Conservation (phyloP, 345 rosid species). For the Pugionium dolabratum region DNA sequence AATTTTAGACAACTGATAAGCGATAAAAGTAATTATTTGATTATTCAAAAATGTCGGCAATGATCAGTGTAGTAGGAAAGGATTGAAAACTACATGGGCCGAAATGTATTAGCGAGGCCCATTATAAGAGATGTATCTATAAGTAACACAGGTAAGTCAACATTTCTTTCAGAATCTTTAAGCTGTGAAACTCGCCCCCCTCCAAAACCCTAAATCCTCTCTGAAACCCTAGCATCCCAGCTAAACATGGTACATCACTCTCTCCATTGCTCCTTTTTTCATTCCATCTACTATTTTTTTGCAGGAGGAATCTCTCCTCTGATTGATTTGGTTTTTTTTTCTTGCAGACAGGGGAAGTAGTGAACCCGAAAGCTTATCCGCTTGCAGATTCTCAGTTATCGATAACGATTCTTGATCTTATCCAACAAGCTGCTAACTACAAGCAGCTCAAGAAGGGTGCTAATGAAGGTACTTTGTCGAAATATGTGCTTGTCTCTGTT, state of each 20-base stretch:
- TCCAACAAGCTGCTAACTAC: constrained; percentile 94
- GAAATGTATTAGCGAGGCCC: neutral
- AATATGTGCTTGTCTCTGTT: neutral
- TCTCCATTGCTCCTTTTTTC: neutral
- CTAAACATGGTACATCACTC: constrained; percentile 29
- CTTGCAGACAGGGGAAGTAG: constrained; percentile 65
- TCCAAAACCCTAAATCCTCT: constrained; percentile 36
- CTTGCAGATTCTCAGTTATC: constrained; percentile 78
- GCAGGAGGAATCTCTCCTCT: neutral
- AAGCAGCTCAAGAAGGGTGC: constrained; percentile 90
- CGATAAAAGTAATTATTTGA: too few species aligned
- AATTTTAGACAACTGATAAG: too few species aligned
- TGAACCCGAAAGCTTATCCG: constrained; percentile 90
- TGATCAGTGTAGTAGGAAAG: neutral
- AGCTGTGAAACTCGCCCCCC: constrained; percentile 15
- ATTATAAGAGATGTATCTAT: neutral
- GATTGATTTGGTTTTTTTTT: neutral
- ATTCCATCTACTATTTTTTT: neutral
- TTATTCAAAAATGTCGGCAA: too few species aligned
- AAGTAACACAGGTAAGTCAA: neutral
- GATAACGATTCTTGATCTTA: constrained; percentile 80
- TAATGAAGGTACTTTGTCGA: constrained; percentile 62
- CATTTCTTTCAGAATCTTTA: neutral
- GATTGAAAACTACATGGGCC: constrained; percentile 17
- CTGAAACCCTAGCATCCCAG: constrained; percentile 19